These are phyloP conservation scores for Irpex lacteus DNA, from an alignment of 1,284 basidiomycete genomes.

Conservation along the genomic window DNA sequence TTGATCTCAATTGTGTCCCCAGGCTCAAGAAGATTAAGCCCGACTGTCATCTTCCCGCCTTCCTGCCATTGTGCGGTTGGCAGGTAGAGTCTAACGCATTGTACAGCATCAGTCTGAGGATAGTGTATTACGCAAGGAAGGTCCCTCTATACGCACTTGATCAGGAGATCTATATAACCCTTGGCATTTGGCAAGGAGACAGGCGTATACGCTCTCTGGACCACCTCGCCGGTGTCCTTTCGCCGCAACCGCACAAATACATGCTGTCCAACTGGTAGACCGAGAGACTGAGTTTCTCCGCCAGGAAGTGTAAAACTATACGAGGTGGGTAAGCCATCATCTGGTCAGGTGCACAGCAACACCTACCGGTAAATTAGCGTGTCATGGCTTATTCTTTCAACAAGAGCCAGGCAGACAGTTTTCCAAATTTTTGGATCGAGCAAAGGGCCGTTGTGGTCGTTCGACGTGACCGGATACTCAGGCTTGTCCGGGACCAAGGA, in stretches of 20 bases:
- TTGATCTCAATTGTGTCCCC: constrained; percentile 60
- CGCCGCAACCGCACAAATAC: constrained; percentile 49
- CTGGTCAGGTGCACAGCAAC: not conserved
- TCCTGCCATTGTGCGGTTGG: constrained; percentile 36
- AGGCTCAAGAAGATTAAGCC: constrained; percentile 46
- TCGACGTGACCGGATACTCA: not conserved
- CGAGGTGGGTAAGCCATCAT: not conserved
- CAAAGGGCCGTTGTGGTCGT: constrained; percentile 32
- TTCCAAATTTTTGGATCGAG: constrained; percentile 55
- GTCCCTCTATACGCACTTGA: constrained; percentile 40
- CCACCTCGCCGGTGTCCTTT: constrained; percentile 42
- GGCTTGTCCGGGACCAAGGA: not conserved
- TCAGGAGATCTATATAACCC: constrained; percentile 53
- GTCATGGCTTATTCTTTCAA: constrained; percentile 44
- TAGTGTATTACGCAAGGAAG: not conserved
- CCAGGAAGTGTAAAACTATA: constrained; percentile 41
- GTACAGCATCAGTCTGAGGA: not conserved
- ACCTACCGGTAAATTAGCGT: constrained; percentile 43
- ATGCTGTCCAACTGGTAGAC: constrained; percentile 65
- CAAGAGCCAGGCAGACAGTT: constrained; percentile 38
- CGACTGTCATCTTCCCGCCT: constrained; percentile 60
- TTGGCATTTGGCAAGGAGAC: constrained; percentile 42
- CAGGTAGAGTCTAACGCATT: constrained; percentile 41
- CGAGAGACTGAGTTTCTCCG: constrained; percentile 41
- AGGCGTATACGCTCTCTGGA: constrained; percentile 67